Evolutionary conservation across 768 basidiomycete genomes (phyloP).

Genomic region (Melanogaster broomeanus): DNA sequence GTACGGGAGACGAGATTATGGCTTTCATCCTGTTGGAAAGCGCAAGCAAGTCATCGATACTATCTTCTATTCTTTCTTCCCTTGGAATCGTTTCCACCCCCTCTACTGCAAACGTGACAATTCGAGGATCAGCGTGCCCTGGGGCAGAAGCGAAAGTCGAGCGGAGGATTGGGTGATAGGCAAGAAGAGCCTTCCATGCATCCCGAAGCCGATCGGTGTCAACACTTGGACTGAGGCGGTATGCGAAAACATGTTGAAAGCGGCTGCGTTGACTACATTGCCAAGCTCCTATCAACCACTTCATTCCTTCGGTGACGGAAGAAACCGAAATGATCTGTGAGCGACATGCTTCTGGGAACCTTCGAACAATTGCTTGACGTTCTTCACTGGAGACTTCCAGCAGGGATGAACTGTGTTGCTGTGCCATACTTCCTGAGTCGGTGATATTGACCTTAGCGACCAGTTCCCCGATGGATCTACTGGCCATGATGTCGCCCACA

Average conservation of each 20-base stretch:
- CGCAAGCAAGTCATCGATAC: conserved; percentile 3
- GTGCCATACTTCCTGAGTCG: background rate
- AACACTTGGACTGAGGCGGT: conserved; percentile 32
- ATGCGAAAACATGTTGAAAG: conserved; percentile 47
- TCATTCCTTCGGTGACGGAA: conserved; percentile 32
- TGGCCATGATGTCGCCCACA: conserved; percentile 43
- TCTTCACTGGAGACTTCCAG: conserved; percentile 13
- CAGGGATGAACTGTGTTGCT: background rate
- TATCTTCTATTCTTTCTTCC: conserved; percentile 12
- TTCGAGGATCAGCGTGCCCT: conserved; percentile 14
- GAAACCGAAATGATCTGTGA: conserved; percentile 19
- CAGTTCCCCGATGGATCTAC: conserved; percentile 37
- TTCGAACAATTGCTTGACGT: conserved; percentile 7
- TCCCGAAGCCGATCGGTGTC: conserved; percentile 27
- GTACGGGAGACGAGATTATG: conserved; percentile 22
- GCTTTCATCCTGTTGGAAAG: conserved; percentile 22
- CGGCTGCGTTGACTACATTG: conserved; percentile 40
- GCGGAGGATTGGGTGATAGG: conserved; percentile 41
- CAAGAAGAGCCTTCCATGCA: conserved; percentile 41
- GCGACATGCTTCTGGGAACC: conserved; percentile 14
- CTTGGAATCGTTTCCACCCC: background rate
- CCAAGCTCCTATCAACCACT: conserved; percentile 45
- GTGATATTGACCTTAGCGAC: conserved; percentile 7
- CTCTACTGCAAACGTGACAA: conserved; percentile 26
- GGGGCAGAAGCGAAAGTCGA: conserved; percentile 39